Evolutionary conservation across 2,329 filamentous ascomycete genomes (phyloP).

Genomic region (Leptoxyphium fumago): DNA sequence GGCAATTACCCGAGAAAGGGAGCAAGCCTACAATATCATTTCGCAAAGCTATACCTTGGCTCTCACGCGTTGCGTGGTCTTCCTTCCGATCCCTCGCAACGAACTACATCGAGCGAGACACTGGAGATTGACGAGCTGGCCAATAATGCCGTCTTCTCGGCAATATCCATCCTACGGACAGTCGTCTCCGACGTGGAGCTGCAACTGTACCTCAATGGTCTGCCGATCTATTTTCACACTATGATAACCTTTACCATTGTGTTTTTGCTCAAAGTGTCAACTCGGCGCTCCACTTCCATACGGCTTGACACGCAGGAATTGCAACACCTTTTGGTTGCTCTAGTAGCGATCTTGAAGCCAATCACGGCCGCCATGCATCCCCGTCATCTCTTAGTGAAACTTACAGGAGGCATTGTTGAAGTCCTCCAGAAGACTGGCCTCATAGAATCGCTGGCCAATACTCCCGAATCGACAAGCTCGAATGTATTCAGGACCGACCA

Average conservation of each 20-base stretch:
- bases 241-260: conserved; percentile 37
- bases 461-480: background rate
- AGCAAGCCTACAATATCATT: background rate
- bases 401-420: conserved; percentile 9
- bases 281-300: conserved; percentile 11
- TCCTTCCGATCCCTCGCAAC: conserved; percentile 14
- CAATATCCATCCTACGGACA: background rate
- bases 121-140: conserved; percentile 17
- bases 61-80: conserved; percentile 3
- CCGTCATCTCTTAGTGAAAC: conserved; percentile 15
- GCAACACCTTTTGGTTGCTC: conserved; percentile 9
- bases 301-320: conserved; percentile 13
- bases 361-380: conserved; percentile 18
- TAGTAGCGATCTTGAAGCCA: conserved; percentile 13
- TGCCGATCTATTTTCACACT: conserved; percentile 37
- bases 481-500: background rate
- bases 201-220: conserved; percentile 20
- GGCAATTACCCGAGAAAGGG: conserved; percentile 16
- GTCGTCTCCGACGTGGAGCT: conserved; percentile 1
- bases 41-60: background rate
- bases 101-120: conserved; percentile 14
- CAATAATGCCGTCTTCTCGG: conserved; percentile 11
- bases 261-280: conserved; percentile 16
- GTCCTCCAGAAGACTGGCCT: background rate
- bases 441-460: background rate